Base-by-base conservation (phyloP, 108 stramenopile genomes). In the Stephanodiscus triporus region DNA sequence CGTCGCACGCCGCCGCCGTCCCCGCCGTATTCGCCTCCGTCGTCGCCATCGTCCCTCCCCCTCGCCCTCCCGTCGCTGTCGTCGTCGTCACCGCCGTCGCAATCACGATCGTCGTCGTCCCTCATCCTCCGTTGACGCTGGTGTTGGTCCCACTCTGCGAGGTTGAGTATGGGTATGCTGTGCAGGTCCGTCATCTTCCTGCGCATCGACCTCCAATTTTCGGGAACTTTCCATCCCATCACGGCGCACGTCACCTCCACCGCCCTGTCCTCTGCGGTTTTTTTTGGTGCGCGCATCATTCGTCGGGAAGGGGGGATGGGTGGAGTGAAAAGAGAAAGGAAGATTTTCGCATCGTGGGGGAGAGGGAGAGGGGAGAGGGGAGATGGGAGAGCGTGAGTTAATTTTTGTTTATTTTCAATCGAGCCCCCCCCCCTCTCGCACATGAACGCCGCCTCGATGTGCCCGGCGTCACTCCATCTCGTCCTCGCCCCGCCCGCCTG, bases 201-300 rank as follows among this genome's bases (percentile, higher is more conserved):
- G 6, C 58, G 58, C 19, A 17, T 0, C 36, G n/a, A 6, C 20
- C 58, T 34, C 58, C 58, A 59, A 59, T 59, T 17, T 14, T 37
- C 14, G 6, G 58, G 58, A 1, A 59, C 3, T 20, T 38, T 30
- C 58, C 58, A 59, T 20, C 58, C 58, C 58, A 59, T n/a, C 5
- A 37, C 58, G 14, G 26, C 16, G 34, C 58, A 59, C 9, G 58
- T 59, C 29, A 59, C 58, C 58, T 34, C 58, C 58, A 59, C 58
- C n/a, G 58, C 58, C 37, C 36, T 34, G 29, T 59, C 58, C 37
- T 59, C 58, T 59, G 58, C 19, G 58, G 8, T 53, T 8, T 9
- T 9, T 20, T 9, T 24, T 9, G 17, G 49, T 7, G 49, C 20
- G 49, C 17, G 4, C 4, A 50, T 19, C 4, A 9, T 50, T n/a